A percentile compares a stretch with the other conserved stretches of the same genome.
Conservation (phyloP, 768 basidiomycete genomes). For the Pulveroboletus sp. region DNA sequence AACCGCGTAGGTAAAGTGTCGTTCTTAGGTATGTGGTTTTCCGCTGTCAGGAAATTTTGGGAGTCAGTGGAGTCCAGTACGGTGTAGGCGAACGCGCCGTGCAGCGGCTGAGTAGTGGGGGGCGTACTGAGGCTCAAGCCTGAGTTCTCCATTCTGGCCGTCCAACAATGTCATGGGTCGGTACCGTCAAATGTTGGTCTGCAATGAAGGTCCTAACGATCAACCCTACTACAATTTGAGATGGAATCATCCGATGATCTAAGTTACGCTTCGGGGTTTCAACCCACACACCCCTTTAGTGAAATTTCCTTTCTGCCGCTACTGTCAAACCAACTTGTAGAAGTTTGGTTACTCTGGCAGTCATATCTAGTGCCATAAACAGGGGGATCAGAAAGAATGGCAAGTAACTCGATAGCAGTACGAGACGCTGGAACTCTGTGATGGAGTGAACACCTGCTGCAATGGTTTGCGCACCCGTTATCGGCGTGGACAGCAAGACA, state of each 20-base stretch:
- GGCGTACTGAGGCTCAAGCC: neutral
- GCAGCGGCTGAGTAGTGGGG: constrained; percentile 2
- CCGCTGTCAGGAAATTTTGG: neutral
- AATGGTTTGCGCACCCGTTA: constrained; percentile 33
- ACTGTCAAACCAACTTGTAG: constrained; percentile 24
- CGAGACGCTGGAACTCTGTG: constrained; percentile 46
- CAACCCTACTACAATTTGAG: too few relatives aligned
- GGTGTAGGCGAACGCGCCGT: constrained; percentile 16
- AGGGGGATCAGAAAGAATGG: constrained; percentile 75
- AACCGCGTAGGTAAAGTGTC: constrained; percentile 13
- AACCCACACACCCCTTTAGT: constrained; percentile 9
- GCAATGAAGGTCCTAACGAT: too few relatives aligned
- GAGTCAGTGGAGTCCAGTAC: constrained; percentile 6
- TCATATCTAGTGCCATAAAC: constrained; percentile 74
- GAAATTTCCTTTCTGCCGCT: constrained; percentile 13
- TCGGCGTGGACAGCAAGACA: constrained; percentile 53
- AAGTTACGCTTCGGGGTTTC: too few relatives aligned
- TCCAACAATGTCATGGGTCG: too few relatives aligned
- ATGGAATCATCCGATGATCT: too few relatives aligned
- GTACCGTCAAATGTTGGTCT: too few relatives aligned
- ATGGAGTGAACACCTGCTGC: constrained; percentile 37
- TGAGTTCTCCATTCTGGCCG: neutral
- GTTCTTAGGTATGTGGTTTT: neutral
- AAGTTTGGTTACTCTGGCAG: constrained; percentile 36
- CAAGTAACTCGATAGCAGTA: constrained; percentile 67